Evolutionary conservation across 345 rosid species (phyloP).

Genomic region (Euphorbia peplus): DNA sequence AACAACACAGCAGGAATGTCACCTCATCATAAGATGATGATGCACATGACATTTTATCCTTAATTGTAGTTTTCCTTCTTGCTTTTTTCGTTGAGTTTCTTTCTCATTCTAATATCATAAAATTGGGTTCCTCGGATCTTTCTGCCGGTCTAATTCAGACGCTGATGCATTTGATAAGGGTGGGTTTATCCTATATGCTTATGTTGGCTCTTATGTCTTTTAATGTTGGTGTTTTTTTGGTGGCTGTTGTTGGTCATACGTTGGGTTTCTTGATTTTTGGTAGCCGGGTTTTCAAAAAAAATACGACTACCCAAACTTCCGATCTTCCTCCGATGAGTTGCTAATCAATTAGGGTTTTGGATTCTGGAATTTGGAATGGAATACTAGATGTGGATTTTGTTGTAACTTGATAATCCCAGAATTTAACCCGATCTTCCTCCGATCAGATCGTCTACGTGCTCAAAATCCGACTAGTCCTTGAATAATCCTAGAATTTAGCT

Average conservation of each 20-base stretch:
- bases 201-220: constrained; percentile 92
- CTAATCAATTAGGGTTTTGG: constrained; percentile 5
- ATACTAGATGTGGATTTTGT: too few species aligned
- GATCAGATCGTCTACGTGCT: too few species aligned
- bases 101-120: constrained; percentile 38
- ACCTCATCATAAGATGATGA: constrained; percentile 17
- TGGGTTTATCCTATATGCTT: constrained; percentile 56
- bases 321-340: constrained; percentile 40
- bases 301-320: constrained; percentile 22
- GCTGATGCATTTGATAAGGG: constrained; percentile 41
- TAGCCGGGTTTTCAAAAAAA: constrained; percentile 41
- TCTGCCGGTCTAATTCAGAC: constrained; percentile 50
- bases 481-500: too few species aligned
- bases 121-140: constrained; percentile 23
- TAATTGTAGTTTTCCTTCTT: constrained; percentile 44
- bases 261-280: constrained; percentile 67
- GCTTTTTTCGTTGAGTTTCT: constrained; percentile 52
- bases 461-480: too few species aligned
- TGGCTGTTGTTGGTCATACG: constrained; percentile 59
- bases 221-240: constrained; percentile 70
- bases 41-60: constrained; percentile 50
- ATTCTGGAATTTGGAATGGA: neutral
- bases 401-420: too few species aligned
- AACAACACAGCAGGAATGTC: constrained; percentile 35
- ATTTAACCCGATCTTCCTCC: too few species aligned